Base-by-base conservation (phyloP, 192 early-diverging fungal genomes). In the Dimargaris xerosporica region DNA sequence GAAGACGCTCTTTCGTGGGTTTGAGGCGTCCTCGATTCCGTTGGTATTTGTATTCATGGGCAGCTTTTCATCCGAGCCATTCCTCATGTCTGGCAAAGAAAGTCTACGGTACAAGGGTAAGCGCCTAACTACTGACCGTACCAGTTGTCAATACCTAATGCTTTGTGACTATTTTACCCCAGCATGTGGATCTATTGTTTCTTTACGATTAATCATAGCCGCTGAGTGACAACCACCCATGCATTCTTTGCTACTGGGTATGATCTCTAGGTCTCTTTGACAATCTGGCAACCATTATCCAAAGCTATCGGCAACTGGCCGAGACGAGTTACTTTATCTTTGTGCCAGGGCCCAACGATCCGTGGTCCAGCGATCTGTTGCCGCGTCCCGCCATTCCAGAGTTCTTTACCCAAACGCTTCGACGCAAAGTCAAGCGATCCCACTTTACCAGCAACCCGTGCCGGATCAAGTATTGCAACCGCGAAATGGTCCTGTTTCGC, bases 401-500 rank as follows among this genome's bases (percentile, higher is more conserved):
- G 42, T 78, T 75, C 56, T 88, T 90, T 61, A 86, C 86, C 0
- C 67, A 71, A 17, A 73, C 82, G 19, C 54, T 94, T 34, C 62
- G 71, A 5, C 66, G 69, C 3, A 81, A 85, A 0, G 65, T 91
- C 7, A 69, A 80, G 23, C 77, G 82, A 17, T 76, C 72, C 0
- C 70, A 75, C 0, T 91, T 94, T 68, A 69, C 85, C 0, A 86
- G 82, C 28, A 94, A 93, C 70, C 94, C 94, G 25, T 91, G 90
- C 65, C 74, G 89, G 34, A 90, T 96, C 67, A 84, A 85, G 61
- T 94, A 91, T 64, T 93, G 86, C 66, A 87, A 84, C 4, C 90
- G 92, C 58, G 94, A 97, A 63, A 87, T 97, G 51, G 82, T 94
- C 1, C 75, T 97, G 25, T 93, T 88, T 64, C 81, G 92, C 17